Percentiles rank a stretch among this genome's conserved stretches.
Evolutionary conservation across 352 stramenopile genomes (phyloP).

Genomic region (Sclerospora graminicola): DNA sequence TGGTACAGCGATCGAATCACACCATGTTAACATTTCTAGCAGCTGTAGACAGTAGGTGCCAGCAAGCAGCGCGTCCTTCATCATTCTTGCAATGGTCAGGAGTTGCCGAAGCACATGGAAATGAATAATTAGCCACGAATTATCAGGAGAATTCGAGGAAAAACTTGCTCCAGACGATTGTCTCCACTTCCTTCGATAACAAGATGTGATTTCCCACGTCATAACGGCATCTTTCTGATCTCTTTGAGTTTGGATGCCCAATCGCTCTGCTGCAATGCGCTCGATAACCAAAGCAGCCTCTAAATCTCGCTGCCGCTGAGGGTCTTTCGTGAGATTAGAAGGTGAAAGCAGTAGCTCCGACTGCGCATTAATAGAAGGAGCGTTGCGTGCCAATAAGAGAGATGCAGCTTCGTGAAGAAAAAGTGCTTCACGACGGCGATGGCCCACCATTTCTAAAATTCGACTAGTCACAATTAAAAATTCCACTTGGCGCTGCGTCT

Average conservation of each 20-base stretch:
- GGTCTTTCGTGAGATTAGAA: slow-evolving; percentile 9
- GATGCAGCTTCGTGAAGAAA: slow-evolving; percentile 62
- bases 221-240: slow-evolving; percentile 1
- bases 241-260: slow-evolving; percentile 28
- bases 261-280: slow-evolving; percentile 28
- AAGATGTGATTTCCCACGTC: slow-evolving; percentile 38
- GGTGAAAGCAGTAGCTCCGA: slow-evolving; percentile 15
- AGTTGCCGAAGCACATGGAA: slow-evolving; percentile 77
- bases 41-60: slow-evolving; percentile 52
- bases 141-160: slow-evolving; percentile 8
- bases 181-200: slow-evolving; percentile 18
- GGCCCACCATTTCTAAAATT: slow-evolving; percentile 55
- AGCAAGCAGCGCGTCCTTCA: slow-evolving; percentile 38
- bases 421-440: slow-evolving; percentile 51
- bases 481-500: slow-evolving; percentile 38
- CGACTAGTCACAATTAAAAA: slow-evolving; percentile 55
- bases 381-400: slow-evolving; percentile 30
- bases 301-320: slow-evolving; percentile 35
- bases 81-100: slow-evolving; percentile 44
- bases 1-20: slow-evolving; percentile 27
- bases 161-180: slow-evolving; percentile 8
- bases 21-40: slow-evolving; percentile 54
- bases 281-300: slow-evolving; percentile 49
- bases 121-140: slow-evolving; percentile 59
- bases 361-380: slow-evolving; percentile 8